Base-by-base conservation (phyloP, 2,329 filamentous ascomycete species). In the Xylariales sp. region DNA sequence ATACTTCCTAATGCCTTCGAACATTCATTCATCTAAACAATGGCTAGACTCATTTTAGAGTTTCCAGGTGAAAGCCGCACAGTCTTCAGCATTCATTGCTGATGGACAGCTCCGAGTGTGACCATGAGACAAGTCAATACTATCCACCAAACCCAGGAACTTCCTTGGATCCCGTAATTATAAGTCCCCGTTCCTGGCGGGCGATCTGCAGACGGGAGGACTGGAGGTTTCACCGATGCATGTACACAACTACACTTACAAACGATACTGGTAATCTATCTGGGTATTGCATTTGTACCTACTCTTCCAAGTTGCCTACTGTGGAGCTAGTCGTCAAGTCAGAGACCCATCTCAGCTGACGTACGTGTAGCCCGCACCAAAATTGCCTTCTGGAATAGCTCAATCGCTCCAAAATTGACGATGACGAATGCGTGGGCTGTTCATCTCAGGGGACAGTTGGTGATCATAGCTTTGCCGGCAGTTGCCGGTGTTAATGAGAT, bases 361-460 rank as follows among this genome's bases (percentile, higher is more conserved):
- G 38, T 33, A 29, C 24, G 25, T 7, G 38, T n/a, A n/a, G n/a
- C n/a, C n/a, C n/a, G n/a, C n/a, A n/a, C 27, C 28, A 19, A 32
- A 32, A n/a, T 7, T 27, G 29, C 29, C 15, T 40, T 40, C 29
- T 12, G 38, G 38, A 16, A 40, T 40, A 40, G 38, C 28, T 31
- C 21, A 20, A 28, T 22, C 28, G 29, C 20, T 27, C 18, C 29
- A 33, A 31, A 40, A 33, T 40, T 40, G 38, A n/a, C n/a, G 18
- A 40, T 33, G 38, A 40, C 38, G 38, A 40, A 28, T 32, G 25
- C 20, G 36, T 31, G 36, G 36, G 36, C 36, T 39, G 36, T 31
- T 20, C 14, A 10, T 12, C 18, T 7, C 27, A 15, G 12, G 27
- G 36, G 27, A 31, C 36, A n/a, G 25, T 14, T n/a, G 16, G 36